A percentile compares a stretch with the other conserved stretches of the same genome.
These are phyloP conservation scores for Pelargonium myrrhifolium DNA, from an alignment of 441 rosid genomes.

Conservation along the genomic window DNA sequence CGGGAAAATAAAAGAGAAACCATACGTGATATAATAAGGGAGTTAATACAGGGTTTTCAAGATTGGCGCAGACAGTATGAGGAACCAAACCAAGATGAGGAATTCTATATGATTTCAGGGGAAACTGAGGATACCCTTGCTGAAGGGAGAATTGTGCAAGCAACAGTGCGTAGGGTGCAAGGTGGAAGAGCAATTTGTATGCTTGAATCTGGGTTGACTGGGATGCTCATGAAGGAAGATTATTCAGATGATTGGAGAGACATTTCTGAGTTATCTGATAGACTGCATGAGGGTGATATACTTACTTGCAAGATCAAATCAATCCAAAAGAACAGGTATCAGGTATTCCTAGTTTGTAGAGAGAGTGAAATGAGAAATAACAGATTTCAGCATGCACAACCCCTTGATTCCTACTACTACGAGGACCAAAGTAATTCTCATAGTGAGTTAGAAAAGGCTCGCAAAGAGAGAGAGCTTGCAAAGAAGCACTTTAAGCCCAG, in stretches of 20 bases:
- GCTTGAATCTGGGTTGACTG: constrained; percentile 7
- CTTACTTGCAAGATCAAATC: constrained; percentile 11
- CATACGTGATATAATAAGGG: constrained; percentile 6
- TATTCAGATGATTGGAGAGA: constrained; percentile 4
- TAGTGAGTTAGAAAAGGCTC: constrained; percentile 6
- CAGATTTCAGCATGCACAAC: not conserved
- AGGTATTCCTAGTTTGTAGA: constrained; percentile 7
- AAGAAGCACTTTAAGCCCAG: constrained; percentile 13
- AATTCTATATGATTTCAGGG: constrained; percentile 5
- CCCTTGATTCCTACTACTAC: constrained; percentile 1
- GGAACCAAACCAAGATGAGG: constrained; percentile 2
- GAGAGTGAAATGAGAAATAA: constrained; percentile 12
- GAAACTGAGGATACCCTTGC: constrained; percentile 5
- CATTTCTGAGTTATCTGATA: constrained; percentile 7
- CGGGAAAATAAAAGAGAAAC: constrained; percentile 2
- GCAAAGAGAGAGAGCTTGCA: constrained; percentile 12
- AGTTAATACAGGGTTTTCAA: constrained; percentile 4
- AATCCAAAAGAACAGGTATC: constrained; percentile 9
- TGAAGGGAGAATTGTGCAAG: constrained; percentile 5
- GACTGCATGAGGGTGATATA: constrained; percentile 1
- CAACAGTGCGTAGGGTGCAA: constrained; percentile 2
- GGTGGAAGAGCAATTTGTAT: constrained; percentile 6
- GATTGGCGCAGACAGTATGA: constrained; percentile 5
- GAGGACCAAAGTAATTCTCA: not conserved
- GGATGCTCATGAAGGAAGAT: constrained; percentile 3